Conservation (phyloP, 208 protist genomes). For the Trypanosoma congolense region DNA sequence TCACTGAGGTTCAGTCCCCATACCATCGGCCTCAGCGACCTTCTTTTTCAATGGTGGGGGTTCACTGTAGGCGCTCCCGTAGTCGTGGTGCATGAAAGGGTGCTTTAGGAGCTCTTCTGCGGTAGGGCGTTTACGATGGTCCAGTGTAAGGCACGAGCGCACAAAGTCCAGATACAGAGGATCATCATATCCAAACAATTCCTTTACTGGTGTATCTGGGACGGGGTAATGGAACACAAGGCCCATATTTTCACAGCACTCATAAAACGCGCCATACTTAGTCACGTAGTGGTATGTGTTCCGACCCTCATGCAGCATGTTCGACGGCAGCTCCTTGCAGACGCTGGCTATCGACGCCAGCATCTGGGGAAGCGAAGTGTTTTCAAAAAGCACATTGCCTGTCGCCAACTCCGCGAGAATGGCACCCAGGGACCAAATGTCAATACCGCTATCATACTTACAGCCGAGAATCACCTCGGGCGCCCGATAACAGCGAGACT, state of each 20-base stretch:
- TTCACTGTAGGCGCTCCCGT: constrained; percentile 18
- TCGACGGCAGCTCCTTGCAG: constrained; percentile 34
- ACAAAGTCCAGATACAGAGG: constrained; percentile 53
- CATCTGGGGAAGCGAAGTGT: constrained; percentile 58
- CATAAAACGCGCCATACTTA: constrained; percentile 24
- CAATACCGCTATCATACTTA: constrained; percentile 87
- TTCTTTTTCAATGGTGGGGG: constrained; percentile 23
- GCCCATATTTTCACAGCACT: constrained; percentile 15
- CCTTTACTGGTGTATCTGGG: constrained; percentile 19
- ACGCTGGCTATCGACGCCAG: constrained; percentile 54
- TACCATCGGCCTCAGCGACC: neutral
- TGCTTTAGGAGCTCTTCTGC: constrained; percentile 36
- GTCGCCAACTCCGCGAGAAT: constrained; percentile 83
- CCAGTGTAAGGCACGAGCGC: constrained; percentile 25
- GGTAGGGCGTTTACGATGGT: constrained; percentile 28
- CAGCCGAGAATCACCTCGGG: constrained; percentile 61
- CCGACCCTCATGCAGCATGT: constrained; percentile 39
- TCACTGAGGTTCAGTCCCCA: neutral
- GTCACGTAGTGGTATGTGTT: constrained; percentile 41
- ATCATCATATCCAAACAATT: constrained; percentile 45
- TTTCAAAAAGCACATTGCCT: constrained; percentile 83
- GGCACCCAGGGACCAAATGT: constrained; percentile 97
- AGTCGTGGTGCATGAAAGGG: constrained; percentile 38
- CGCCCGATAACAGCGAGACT: constrained; percentile 69
- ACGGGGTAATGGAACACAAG: constrained; percentile 31